Evolutionary conservation across 208 protist species (phyloP).

Genomic region (Acanthamoeba quina): DNA sequence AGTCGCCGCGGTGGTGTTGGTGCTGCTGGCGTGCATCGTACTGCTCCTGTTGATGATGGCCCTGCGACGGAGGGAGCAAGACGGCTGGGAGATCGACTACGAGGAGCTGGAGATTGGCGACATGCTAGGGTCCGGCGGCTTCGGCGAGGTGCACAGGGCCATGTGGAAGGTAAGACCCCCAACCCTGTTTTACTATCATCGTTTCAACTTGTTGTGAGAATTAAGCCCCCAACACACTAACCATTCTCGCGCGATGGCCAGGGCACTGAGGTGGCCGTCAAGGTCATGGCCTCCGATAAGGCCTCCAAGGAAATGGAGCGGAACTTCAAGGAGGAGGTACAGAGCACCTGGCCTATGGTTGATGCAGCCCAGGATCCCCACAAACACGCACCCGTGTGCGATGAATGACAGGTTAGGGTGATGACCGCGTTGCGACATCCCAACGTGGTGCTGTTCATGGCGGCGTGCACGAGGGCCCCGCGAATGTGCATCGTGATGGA

Average conservation of each 20-base stretch:
- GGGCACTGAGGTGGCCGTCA: constrained; percentile 27
- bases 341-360: neutral
- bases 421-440: constrained; percentile 78
- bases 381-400: neutral
- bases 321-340: constrained; percentile 53
- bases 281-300: neutral
- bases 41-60: neutral
- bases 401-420: neutral
- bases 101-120: neutral
- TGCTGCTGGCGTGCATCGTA: neutral
- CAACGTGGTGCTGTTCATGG: constrained; percentile 83
- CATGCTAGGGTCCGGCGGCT: neutral
- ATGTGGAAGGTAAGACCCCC: neutral
- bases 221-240: no score
- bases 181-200: no score
- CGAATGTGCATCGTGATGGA: constrained; percentile 36
- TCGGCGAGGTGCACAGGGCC: neutral
- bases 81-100: neutral
- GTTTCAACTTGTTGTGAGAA: no score
- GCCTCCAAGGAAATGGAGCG: constrained; percentile 24
- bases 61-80: neutral
- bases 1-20: neutral
- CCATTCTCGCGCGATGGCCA: no score
- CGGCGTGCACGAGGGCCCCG: constrained; percentile 47
- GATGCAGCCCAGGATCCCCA: neutral